These are phyloP conservation scores for Chaetoceros tenuissimus DNA, from an alignment of 108 stramenopile genomes.

Conservation along the genomic window DNA sequence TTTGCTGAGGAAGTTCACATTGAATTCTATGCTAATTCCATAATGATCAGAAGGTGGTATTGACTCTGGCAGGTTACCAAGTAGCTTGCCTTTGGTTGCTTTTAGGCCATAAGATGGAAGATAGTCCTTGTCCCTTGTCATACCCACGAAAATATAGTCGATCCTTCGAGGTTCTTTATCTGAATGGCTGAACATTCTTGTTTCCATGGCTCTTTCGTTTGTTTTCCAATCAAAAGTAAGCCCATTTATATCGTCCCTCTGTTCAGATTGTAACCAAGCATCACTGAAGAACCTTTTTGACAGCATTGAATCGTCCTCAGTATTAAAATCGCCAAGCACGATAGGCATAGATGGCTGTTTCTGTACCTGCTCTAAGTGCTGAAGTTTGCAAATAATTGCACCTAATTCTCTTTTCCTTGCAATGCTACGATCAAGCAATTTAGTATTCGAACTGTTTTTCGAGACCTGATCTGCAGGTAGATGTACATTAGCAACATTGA, in stretches of 20 bases:
- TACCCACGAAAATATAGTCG: constrained; percentile 2
- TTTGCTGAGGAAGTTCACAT: too few relatives aligned
- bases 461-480: neutral
- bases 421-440: too few relatives aligned
- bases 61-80: neutral
- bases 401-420: constrained; percentile 12
- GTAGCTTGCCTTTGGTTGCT: too few relatives aligned
- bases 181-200: constrained; percentile 1
- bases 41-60: constrained; percentile 16
- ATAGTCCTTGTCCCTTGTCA: neutral
- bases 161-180: constrained; percentile 1
- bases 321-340: constrained; percentile 12
- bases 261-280: constrained; percentile 4
- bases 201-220: constrained; percentile 6
- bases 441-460: too few relatives aligned
- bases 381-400: constrained; percentile 8
- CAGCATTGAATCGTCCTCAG: neutral
- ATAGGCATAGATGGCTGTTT: too few relatives aligned
- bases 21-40: constrained; percentile 8
- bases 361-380: constrained; percentile 3
- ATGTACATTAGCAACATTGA: constrained; percentile 1
- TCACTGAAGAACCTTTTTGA: constrained; percentile 5
- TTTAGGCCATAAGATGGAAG: too few relatives aligned
- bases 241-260: constrained; percentile 1
- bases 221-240: constrained; percentile 8